These are phyloP conservation scores for Cephalotrichum gorgonifer DNA, from an alignment of 2,329 filamentous ascomycete genomes.

Conservation along the genomic window DNA sequence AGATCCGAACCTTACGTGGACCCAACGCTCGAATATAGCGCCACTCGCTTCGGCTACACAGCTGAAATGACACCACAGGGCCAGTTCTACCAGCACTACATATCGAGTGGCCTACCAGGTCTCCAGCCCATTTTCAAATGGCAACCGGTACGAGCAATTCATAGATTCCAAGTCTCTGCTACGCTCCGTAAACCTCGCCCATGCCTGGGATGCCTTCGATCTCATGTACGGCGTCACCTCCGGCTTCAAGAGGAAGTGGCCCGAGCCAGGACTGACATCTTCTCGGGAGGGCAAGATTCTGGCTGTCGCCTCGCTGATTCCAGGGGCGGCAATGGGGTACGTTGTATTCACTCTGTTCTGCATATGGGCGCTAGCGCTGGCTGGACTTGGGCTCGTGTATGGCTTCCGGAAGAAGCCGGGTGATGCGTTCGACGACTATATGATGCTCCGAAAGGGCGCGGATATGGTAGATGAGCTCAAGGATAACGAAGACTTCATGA, in stretches of 20 bases:
- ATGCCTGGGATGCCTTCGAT: slow-evolving; percentile 1
- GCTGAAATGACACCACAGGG: background rate
- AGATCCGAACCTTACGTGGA: background rate
- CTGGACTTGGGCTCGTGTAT: background rate
- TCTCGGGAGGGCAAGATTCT: slow-evolving; percentile 2
- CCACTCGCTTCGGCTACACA: background rate
- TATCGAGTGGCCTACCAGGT: background rate
- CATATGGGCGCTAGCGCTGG: background rate
- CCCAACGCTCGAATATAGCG: background rate
- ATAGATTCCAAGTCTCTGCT: background rate
- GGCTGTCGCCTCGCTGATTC: background rate
- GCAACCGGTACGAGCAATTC: background rate
- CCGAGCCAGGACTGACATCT: background rate
- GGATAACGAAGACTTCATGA: background rate
- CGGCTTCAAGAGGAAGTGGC: background rate
- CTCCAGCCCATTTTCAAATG: background rate
- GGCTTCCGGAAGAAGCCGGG: slow-evolving; percentile 4
- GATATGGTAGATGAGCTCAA: background rate
- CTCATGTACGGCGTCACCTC: slow-evolving; percentile 3
- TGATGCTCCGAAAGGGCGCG: slow-evolving; percentile 3
- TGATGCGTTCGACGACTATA: background rate
- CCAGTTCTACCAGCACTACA: background rate
- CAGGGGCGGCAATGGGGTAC: background rate
- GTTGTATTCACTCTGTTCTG: background rate
- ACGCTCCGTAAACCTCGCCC: slow-evolving; percentile 1